Base-by-base conservation (phyloP, 441 rosid genomes). In the Bruguiera hainesii region DNA sequence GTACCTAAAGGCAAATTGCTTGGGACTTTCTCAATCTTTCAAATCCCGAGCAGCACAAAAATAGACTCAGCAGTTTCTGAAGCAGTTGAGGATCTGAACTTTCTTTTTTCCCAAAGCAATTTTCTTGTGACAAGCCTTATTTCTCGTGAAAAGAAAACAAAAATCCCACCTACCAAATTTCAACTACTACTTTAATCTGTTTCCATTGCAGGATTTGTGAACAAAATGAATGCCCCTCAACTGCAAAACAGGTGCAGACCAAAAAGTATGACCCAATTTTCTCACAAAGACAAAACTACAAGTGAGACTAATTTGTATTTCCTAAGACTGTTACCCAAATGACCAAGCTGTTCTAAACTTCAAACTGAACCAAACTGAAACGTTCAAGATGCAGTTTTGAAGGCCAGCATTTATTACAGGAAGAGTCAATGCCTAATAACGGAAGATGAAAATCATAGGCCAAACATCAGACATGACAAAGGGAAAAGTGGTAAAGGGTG, bases 91-190 rank as follows among this genome's bases (percentile, higher is more conserved):
- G 65, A 60, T 37, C 71, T 51, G 67, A 69, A 73, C 70, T 53
- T 33, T 33, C 64, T 61, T 68, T 66, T 67, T 55, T 18, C 58
- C 29, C 26, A 25, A 21, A 57, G 73, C 69, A 63, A 63, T 35
- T 73, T 72, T 74, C 80, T 73, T 69, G 84, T 83, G 84, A 83
- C 73, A 73, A 74, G 78, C 68, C 77, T 29, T 71, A 71, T 62
- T 67, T 64, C 75, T 60, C 79, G 87, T 86, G 91, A 73, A 72
- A 39, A 20, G 53, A 80, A 84, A 71, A 75, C 75, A 49, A 80
- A 76, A 78, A 61, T 11, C 79, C 63, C 82, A 87, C 80, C 91
- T 60, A 79, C 84, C 80, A 73, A 64, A 71, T 63, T 78, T 18
- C 19, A 88, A 79, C 83, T 70, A 76, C 82, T 71, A 76, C 80